phyloP scores from a whole-genome alignment of 73 alveolate genomes.

The Urostyla sp. region DNA sequence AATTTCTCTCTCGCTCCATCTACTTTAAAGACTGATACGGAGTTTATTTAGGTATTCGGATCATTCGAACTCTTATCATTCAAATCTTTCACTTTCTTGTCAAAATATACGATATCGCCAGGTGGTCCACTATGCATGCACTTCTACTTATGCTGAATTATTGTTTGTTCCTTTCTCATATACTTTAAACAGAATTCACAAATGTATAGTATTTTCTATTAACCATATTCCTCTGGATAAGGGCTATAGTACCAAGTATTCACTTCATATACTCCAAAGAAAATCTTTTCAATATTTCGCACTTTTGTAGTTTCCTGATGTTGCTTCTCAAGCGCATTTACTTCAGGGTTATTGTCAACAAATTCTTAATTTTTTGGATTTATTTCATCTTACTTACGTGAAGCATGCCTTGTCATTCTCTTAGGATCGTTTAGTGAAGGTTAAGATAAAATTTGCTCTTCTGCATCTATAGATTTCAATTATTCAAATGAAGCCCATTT shows the following conservation, averaged over 20 bases:
- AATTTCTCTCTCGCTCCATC: conserved; percentile 87
- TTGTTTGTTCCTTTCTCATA: conserved; percentile 80
- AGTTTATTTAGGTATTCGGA: conserved; percentile 54
- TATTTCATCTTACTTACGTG: conserved; percentile 56
- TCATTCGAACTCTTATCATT: conserved; percentile 47
- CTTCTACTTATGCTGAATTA: conserved; percentile 68
- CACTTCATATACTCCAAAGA: conserved; percentile 85
- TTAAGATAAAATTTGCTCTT: conserved; percentile 56
- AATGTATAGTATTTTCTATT: conserved; percentile 80
- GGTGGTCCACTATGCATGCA: conserved; percentile 81
- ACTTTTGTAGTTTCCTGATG: conserved; percentile 87
- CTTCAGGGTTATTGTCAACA: conserved; percentile 64
- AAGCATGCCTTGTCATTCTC: conserved; percentile 66
- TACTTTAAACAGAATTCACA: conserved; percentile 92
- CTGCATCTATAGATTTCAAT: conserved; percentile 68
- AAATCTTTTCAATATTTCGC: conserved; percentile 88
- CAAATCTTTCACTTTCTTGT: conserved; percentile 67
- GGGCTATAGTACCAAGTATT: conserved; percentile 95
- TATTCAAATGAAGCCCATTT: conserved; percentile 82
- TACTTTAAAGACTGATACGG: conserved; percentile 76
- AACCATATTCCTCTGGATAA: conserved; percentile 82
- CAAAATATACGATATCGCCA: conserved; percentile 79
- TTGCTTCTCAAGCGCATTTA: conserved; percentile 80
- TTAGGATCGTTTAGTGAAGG: conserved; percentile 59
- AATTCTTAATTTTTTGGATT: conserved; percentile 56